Base-by-base conservation (phyloP, 306 rosid genomes). In the Gleditsia sinensis region DNA sequence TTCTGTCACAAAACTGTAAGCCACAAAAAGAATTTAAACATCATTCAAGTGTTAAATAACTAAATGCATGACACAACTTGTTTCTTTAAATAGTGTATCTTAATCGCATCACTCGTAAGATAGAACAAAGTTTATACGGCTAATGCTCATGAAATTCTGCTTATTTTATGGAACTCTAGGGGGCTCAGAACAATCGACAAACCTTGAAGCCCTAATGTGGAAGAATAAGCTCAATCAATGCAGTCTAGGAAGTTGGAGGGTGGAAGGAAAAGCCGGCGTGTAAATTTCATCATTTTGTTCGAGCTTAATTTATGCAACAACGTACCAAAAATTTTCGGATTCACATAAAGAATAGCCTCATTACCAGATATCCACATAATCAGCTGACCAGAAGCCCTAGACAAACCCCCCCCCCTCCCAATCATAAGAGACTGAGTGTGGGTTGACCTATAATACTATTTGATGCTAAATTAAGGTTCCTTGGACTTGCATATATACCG, bases 1-100 rank as follows among this genome's bases (percentile, higher is more conserved):
- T 46, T 88, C 96, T 24, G 84, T 80, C 58, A 60, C 69, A 62
- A 93, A 91, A 70, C 98, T 91, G 96, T 40, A 81, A 46, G 23
- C 56, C 80, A 59, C 66, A 71, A 28, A 72, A 67, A 40, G 39
- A 72, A 67, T 34, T n/a, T 48, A 64, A 74, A 45, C 40, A 56
- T 14, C 30, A 55, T 53, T 76, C 19, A 55, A 54, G 49, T 51
- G 62, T 73, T 67, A 67, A 71, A 77, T 64, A 46, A 49, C 66
- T 39, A 32, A 30, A 32, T 63, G 67, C 34, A 39, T 39, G 42
- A 36, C 33, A 54, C 49, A 59, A 75, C 61, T 27, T 24, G 32
- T 46, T 34, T 54, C 9, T 20, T 45, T 20, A 20, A 20, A 30
- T n/a, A 19, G 34, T 30, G 30, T 3, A 40, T 20, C 72, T 46